Base-by-base conservation (phyloP, 768 basidiomycete species). In the Pholiota microspora region DNA sequence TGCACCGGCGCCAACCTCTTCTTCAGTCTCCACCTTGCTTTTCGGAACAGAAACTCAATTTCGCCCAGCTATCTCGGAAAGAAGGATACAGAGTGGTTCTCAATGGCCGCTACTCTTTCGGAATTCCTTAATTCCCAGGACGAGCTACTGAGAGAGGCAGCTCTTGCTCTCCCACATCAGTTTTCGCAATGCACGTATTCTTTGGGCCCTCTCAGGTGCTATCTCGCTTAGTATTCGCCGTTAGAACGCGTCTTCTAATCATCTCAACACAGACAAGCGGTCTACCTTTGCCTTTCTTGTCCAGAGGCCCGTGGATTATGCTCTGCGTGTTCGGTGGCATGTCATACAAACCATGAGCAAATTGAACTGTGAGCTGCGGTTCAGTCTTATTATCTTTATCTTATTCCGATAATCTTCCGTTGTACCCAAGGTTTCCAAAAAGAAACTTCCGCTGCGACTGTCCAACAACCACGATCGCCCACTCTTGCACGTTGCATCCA, bases 321-420 rank as follows among this genome's bases (percentile, higher is more conserved):
- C 60, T 82, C 88, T 13, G 87, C 92, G 6, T 94, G 92, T 70
- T 91, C 89, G 25, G 79, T 93, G 49, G 88, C 91, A 21, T 94
- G 92, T 65, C 92, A 94, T 65, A 88, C 88, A 12, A 77, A 90
- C 66, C 90, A 92, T 68, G 87, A 93, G 62, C 92, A 94, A 66
- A 69, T 93, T 49, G 92, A 94, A 68, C 77, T 94, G 79, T 81
- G 58, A 65, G 77, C 55, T 34, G 34, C 45, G 32, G 40, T 31
- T 32, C 42, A 49, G 44, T 42, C 48, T 27, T 24, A 34, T 35
- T 54, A 32, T 52, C 56, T 54, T 50, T 54, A 53, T 28, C 40
- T 51, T 25, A 48, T 57, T 53, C 58, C 54, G 58, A 61, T 13
- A 48, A 51, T 57, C 45, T 47, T 48, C 59, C 60, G 53, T 36